Conservation (phyloP, 2,329 filamentous ascomycete genomes). For the Phaeosphaeria sp. region DNA sequence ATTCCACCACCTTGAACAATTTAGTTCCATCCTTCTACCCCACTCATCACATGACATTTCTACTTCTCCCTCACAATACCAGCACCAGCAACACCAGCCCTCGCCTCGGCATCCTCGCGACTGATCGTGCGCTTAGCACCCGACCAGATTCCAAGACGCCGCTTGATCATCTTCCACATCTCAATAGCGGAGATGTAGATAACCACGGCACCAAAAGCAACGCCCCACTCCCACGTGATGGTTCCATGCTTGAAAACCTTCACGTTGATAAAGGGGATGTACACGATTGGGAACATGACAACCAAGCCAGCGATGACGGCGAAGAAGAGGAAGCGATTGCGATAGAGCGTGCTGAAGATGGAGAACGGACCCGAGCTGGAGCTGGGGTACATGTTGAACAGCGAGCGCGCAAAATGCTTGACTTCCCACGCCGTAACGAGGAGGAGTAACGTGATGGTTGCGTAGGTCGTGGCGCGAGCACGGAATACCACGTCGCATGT, state of each 20-base stretch:
- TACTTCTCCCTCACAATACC: constrained; percentile 22
- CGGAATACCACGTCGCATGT: constrained; percentile 53
- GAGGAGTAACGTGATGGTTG: constrained; percentile 52
- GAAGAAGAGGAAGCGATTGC: constrained; percentile 55
- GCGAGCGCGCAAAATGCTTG: constrained; percentile 52
- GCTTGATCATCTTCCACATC: constrained; percentile 55
- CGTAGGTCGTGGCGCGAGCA: constrained; percentile 54
- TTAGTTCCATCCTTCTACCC: constrained; percentile 1
- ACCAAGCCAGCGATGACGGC: constrained; percentile 50
- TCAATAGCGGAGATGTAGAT: constrained; percentile 52
- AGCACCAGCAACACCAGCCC: constrained; percentile 26
- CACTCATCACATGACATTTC: neutral
- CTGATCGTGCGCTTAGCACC: constrained; percentile 39
- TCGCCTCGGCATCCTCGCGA: constrained; percentile 45
- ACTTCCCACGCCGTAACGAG: constrained; percentile 58
- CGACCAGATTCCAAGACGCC: constrained; percentile 43
- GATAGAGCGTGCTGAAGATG: constrained; percentile 49
- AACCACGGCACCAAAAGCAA: constrained; percentile 50
- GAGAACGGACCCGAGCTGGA: constrained; percentile 32
- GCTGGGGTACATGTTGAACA: constrained; percentile 55
- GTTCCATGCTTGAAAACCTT: constrained; percentile 54
- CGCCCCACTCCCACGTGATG: constrained; percentile 56
- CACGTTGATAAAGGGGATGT: constrained; percentile 54
- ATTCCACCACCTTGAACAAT: constrained; percentile 1
- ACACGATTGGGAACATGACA: constrained; percentile 54